Evolutionary conservation across 306 rosid genomes (phyloP).

Genomic region (Crotalaria pallida): DNA sequence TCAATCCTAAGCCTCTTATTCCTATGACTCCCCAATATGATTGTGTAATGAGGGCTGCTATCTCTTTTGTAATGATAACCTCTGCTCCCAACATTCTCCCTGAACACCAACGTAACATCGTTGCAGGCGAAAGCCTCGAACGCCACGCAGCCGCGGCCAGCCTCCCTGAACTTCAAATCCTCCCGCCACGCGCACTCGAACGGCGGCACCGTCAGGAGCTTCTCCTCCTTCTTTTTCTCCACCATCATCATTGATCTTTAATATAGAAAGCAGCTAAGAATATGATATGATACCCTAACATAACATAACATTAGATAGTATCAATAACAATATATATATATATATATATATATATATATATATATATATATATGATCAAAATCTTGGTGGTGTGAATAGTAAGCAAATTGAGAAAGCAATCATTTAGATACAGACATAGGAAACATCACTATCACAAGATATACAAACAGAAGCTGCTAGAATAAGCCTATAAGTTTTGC

Average conservation of each 20-base stretch:
- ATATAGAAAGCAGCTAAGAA: neutral
- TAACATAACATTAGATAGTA: no score
- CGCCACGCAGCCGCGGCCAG: constrained; percentile 89
- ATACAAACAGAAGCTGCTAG: neutral
- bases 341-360: no score
- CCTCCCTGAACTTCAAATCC: constrained; percentile 79
- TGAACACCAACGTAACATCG: constrained; percentile 78
- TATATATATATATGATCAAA: neutral
- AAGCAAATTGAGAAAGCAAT: neutral
- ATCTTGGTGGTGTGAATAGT: neutral
- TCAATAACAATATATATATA: no score
- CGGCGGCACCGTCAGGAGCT: constrained; percentile 74
- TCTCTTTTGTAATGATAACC: constrained; percentile 94
- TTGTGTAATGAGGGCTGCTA: constrained; percentile 78
- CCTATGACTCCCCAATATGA: constrained; percentile 91
- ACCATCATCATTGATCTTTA: constrained; percentile 20
- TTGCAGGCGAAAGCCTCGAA: constrained; percentile 93
- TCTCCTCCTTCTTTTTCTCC: constrained; percentile 64
- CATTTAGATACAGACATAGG: neutral
- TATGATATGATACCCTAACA: neutral
- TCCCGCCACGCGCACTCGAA: constrained; percentile 90
- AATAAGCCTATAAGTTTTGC: no score
- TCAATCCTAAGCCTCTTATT: constrained; percentile 71
- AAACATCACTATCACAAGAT: neutral
- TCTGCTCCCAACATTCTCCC: constrained; percentile 87